Evolutionary conservation across 495 filamentous ascomycete species (phyloP), one percentile per base, ranked within the genome.

Genomic region (Podospora australis): DNA sequence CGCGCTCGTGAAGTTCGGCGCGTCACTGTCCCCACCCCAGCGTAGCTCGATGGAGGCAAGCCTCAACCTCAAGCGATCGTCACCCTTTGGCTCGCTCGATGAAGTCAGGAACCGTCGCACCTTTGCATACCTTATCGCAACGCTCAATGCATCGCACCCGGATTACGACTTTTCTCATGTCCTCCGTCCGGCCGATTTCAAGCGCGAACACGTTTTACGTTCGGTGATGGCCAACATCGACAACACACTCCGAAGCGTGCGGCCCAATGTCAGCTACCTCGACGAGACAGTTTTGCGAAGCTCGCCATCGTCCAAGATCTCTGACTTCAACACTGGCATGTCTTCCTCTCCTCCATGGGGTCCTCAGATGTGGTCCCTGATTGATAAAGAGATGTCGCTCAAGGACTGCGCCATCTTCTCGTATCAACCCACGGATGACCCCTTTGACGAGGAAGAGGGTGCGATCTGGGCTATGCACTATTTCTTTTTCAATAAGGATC

Each of bases 151-250:
- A 1, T 90, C 86, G 30, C 90, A 99, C 66, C 85, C 90, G 1
- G 94, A 99, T 63, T 99, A 99, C 65, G 91, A 97, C 66, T 97
- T 97, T 69, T 92, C 88, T 2, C 83, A 95, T 50, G 81, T 90
- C 41, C 73, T 96, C 48, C 82, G 89, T 23, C 90, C 90, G 1
- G 76, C 80, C 8, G 92, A 97, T 60, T 98, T 98, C 66, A 79
- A 80, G 38, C 80, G 84, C 32, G 88, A 95, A 71, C 70, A 80
- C 19, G 81, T 80, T 47, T 63, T 96, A 24, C 78, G 82, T 52
- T 70, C 72, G 9, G 84, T 95, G 35, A 95, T 94, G 80, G 82
- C 80, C 47, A 86, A 78, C 17, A 78, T 99, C 44, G 88, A 97
- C 58, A 83, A 79, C 9, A 95, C 86, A 0, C 70, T 97, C 21